phyloP scores from a whole-genome alignment of 306 rosid genomes.

The Citrullus colocynthis region DNA sequence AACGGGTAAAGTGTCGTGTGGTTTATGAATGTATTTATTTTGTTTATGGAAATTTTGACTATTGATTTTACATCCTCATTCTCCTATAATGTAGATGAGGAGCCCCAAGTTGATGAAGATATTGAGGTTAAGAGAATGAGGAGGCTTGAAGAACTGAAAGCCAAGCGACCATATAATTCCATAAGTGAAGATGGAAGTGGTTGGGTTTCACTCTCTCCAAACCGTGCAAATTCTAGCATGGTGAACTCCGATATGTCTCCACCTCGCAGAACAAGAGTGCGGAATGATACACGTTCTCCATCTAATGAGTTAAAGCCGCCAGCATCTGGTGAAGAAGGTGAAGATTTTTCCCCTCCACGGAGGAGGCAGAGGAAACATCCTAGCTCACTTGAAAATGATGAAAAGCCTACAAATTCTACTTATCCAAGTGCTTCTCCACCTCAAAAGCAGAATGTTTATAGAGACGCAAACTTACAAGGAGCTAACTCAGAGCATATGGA shows the following conservation, averaged over 20 bases:
- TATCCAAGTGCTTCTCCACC: slow-evolving; percentile 23
- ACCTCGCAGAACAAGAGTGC: slow-evolving; percentile 35
- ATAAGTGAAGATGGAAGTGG: slow-evolving; percentile 94
- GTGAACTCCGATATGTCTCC: slow-evolving; percentile 46
- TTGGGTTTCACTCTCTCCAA: slow-evolving; percentile 66
- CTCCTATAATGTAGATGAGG: slow-evolving; percentile 28
- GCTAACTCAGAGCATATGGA: slow-evolving; percentile 18
- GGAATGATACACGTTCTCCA: slow-evolving; percentile 52
- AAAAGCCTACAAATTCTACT: slow-evolving; percentile 4
- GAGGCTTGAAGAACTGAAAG: slow-evolving; percentile 65
- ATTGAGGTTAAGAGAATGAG: slow-evolving; percentile 83
- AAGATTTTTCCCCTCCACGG: slow-evolving; percentile 41
- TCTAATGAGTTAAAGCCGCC: slow-evolving; percentile 26
- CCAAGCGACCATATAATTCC: slow-evolving; percentile 46
- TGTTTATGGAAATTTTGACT: neutral
- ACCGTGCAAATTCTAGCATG: slow-evolving; percentile 11
- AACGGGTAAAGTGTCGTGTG: slow-evolving; percentile 24
- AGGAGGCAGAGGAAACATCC: slow-evolving; percentile 17
- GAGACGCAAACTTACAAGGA: slow-evolving; percentile 45
- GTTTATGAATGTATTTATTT: neutral
- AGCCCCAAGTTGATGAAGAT: slow-evolving; percentile 66
- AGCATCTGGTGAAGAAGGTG: slow-evolving; percentile 14
- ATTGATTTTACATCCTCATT: neutral
- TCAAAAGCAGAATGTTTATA: slow-evolving; percentile 22
- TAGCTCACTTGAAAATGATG: slow-evolving; percentile 37